These are phyloP conservation scores for Ophiostoma ulmi DNA, from an alignment of 2,329 filamentous ascomycete genomes.

Conservation along the genomic window DNA sequence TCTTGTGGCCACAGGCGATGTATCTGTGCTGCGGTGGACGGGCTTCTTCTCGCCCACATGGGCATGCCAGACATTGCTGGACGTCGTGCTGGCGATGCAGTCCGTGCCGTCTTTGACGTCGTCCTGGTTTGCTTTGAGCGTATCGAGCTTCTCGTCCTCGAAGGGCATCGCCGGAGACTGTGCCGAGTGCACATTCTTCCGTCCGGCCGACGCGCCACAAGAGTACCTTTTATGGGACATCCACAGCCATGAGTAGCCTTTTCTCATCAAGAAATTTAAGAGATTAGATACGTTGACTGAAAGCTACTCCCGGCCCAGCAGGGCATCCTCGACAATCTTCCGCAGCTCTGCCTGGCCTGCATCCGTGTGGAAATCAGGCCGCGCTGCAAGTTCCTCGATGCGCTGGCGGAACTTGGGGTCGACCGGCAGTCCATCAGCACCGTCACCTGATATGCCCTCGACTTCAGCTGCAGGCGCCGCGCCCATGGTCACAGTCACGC, in stretches of 20 bases:
- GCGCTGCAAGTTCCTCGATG: slow-evolving; percentile 82
- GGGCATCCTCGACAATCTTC: slow-evolving; percentile 72
- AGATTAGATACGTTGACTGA: slow-evolving; percentile 44
- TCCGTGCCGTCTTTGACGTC: slow-evolving; percentile 33
- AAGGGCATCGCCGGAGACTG: slow-evolving; percentile 41
- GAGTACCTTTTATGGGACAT: slow-evolving; percentile 60
- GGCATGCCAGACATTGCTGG: slow-evolving; percentile 46
- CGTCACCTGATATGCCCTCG: neutral
- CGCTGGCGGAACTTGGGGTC: slow-evolving; percentile 78
- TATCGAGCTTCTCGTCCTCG: slow-evolving; percentile 47
- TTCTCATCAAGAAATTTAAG: neutral
- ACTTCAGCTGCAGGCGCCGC: slow-evolving; percentile 48
- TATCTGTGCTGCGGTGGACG: slow-evolving; percentile 54
- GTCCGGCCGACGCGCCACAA: slow-evolving; percentile 44
- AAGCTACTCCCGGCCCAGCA: slow-evolving; percentile 37
- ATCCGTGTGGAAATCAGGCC: slow-evolving; percentile 76
- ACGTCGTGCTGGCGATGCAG: slow-evolving; percentile 41
- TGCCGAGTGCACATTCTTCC: slow-evolving; percentile 51
- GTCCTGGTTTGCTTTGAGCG: slow-evolving; percentile 53
- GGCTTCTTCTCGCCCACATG: slow-evolving; percentile 53
- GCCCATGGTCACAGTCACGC: slow-evolving; percentile 71
- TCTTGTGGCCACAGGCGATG: slow-evolving; percentile 19
- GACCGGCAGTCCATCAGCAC: slow-evolving; percentile 43
- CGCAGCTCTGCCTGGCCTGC: slow-evolving; percentile 75
- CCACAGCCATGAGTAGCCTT: slow-evolving; percentile 39